phyloP scores from a whole-genome alignment of 192 early-diverging fungal genomes.

The Backusella morwellensis region DNA sequence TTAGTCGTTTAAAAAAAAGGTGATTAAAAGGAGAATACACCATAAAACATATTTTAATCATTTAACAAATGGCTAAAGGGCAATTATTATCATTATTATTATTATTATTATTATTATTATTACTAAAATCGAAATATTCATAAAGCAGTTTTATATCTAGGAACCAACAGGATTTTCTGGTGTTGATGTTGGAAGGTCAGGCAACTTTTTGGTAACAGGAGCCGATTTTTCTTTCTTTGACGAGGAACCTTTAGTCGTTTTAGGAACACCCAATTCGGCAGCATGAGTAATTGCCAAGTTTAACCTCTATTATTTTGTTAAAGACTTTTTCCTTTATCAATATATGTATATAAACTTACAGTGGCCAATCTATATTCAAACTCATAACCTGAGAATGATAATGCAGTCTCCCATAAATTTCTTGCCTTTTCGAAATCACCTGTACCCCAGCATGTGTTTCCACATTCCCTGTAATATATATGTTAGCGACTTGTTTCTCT shows the following conservation, averaged over 20 bases:
- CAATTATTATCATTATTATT: too few species aligned
- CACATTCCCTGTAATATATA: conserved; percentile 38
- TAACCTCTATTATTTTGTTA: conserved; percentile 18
- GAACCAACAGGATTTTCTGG: background rate
- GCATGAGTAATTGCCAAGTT: conserved; percentile 32
- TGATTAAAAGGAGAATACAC: too few species aligned
- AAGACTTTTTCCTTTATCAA: background rate
- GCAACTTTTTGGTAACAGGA: background rate
- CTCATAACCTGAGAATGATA: conserved; percentile 43
- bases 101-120: background rate
- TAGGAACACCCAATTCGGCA: conserved; percentile 29
- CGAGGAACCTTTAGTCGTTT: background rate
- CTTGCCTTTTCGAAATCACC: conserved; percentile 36
- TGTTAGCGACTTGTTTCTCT: background rate
- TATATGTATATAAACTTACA: conserved; percentile 10
- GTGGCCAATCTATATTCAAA: conserved; percentile 48
- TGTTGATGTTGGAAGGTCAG: background rate
- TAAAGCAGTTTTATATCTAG: background rate
- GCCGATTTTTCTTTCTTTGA: background rate
- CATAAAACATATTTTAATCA: too few species aligned
- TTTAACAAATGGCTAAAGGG: too few species aligned
- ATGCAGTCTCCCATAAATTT: conserved; percentile 45
- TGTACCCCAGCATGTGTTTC: conserved; percentile 44
- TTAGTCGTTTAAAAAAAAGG: too few species aligned
- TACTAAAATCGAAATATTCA: background rate